Percentiles rank a stretch among this genome's conserved stretches.
phyloP scores from a whole-genome alignment of 148 eudicot genomes.

The Cornus suecica region DNA sequence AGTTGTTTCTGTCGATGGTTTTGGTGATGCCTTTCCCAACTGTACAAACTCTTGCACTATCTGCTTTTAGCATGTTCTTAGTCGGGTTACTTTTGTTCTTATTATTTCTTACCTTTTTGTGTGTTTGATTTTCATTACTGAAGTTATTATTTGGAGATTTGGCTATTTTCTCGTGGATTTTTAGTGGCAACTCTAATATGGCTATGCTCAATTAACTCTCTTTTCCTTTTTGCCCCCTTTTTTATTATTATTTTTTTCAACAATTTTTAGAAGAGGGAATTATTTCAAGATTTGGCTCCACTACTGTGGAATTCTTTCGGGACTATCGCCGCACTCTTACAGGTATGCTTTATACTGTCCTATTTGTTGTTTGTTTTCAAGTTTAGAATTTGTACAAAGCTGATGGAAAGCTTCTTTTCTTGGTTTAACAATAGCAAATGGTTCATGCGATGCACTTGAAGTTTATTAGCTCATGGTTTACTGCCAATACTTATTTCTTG shows the following conservation, averaged over 20 bases:
- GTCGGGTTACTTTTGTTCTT: too few species aligned
- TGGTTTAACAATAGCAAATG: not conserved
- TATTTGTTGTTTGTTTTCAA: not conserved
- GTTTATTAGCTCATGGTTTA: too few species aligned
- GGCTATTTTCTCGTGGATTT: slow-evolving; percentile 13
- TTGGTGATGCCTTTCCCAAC: too few species aligned
- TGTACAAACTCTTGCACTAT: not conserved
- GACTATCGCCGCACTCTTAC: slow-evolving; percentile 88
- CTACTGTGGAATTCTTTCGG: slow-evolving; percentile 93
- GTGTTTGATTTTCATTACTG: not conserved
- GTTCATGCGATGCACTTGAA: not conserved
- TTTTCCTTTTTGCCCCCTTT: slow-evolving; percentile 7
- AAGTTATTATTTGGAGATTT: slow-evolving; percentile 11
- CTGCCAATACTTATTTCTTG: not conserved
- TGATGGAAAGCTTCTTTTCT: slow-evolving; percentile 1
- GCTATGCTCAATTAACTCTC: slow-evolving; percentile 14
- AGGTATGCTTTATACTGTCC: slow-evolving; percentile 40
- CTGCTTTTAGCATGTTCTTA: not conserved
- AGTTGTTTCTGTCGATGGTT: too few species aligned
- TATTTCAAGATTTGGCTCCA: slow-evolving; percentile 94
- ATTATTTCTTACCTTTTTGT: too few species aligned
- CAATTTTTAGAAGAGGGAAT: slow-evolving; percentile 65
- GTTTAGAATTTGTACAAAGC: not conserved
- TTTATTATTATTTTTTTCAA: not conserved
- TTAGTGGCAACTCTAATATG: slow-evolving; percentile 15